Evolutionary conservation across 768 basidiomycete species (phyloP), one percentile per base, ranked within the genome.

Genomic region (Pleurotus cornucopiae): DNA sequence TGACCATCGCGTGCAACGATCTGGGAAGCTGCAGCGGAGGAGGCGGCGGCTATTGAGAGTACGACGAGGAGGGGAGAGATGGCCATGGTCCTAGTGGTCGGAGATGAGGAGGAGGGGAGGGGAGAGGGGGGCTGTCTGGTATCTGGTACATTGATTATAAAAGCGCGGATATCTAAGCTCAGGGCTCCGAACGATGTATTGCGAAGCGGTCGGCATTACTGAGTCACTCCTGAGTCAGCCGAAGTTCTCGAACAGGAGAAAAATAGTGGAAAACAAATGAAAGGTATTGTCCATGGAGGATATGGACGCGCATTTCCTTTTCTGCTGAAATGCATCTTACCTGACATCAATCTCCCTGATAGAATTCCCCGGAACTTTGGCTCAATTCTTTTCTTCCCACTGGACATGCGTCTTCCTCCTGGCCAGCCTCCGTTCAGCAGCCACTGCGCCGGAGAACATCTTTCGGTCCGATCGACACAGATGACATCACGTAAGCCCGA

Each of bases 1-100:
- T 81, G 77, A 38, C 72, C 74, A 60, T 70, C 71, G 43, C 67
- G 64, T 5, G 62, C 41, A 23, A 59, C 57, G 20, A 62, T 62
- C 39, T 41, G 39, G 14, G 57, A 55, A 55, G 62, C 58, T 52
- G 61, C 51, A n/a, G 51, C 39, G 21, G 41, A 38, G 14, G 51
- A 9, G 30, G 30, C 30, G 0, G 30, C 9, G 4, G 30, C 30
- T 7, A 34, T 34, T 11, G 9, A 37, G n/a, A 49, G 48, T n/a
- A 37, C 13, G 26, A 49, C 4, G 25, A 49, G 5, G 30, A 49
- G 30, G 20, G 51, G 21, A 5, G 12, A 12, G 37, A 39, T 41
- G 51, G 51, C 37, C 51, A 53, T 53, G 51, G 51, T 41, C 38
- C 18, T 13, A 37, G 23, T 53, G 49, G 49, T 34, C 14, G 34